Base-by-base conservation (phyloP, 2,329 filamentous ascomycete species). In the Ilyonectria destructans region DNA sequence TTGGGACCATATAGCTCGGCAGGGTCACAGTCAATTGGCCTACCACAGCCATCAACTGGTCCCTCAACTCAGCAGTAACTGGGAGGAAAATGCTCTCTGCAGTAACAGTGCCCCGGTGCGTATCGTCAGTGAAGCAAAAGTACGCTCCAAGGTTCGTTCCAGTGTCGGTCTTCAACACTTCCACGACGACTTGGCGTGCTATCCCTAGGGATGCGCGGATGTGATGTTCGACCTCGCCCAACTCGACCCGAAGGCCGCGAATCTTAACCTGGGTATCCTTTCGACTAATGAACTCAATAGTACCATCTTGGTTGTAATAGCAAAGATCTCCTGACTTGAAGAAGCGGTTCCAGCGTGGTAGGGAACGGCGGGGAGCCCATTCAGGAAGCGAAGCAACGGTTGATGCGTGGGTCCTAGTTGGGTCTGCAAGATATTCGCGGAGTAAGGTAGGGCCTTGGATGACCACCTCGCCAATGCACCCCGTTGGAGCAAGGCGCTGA, bases 241-340 rank as follows among this genome's bases (percentile, higher is more conserved):
- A 21, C 12, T 58, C 55, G 13, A 57, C 54, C 10, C 86, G 74
- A 62, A 83, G 87, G 46, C 89, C 89, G 29, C 83, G 81, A n/a
- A 89, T 77, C 72, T 90, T 90, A 43, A 89, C 82, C 74, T 89
- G 87, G 1, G 31, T 33, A 12, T 33, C 31, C 31, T 33, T 33
- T 9, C 87, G 80, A 49, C 86, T 86, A 52, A 86, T 70, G 62
- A 81, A 85, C 0, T 77, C 69, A 17, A 86, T 74, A 17, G 68
- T 71, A 7, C 82, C 81, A 64, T 85, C 77, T 0, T 58, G 37
- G 35, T 78, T 68, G 29, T 81, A 80, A 15, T 68, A 58, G 5
- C 72, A 71, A 8, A 77, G 58, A 56, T 75, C 75, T 1, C 74
- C 72, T 2, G 74, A 73, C 46, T 71, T 69, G 23, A 75, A 77